Base-by-base conservation (phyloP, 2,329 filamentous ascomycete genomes). In the Ascochyta koolunga region DNA sequence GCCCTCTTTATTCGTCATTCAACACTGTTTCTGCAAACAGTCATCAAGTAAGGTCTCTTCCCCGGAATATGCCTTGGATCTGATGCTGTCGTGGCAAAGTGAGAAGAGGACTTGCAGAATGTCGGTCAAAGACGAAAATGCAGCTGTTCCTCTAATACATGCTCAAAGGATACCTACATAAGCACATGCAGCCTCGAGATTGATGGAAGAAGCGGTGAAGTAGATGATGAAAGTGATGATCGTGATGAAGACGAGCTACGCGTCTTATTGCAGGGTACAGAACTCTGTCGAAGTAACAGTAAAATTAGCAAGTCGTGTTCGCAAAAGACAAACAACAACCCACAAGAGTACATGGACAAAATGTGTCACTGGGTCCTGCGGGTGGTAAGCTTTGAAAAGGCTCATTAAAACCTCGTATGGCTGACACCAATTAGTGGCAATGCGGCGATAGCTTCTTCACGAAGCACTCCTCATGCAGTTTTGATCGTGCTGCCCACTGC, bases 361-460 rank as follows among this genome's bases (percentile, higher is more conserved):
- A 69, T 68, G 67, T 70, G 66, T 57, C 67, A 71, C 42, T 68
- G 65, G 65, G 38, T 50, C 3, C 41, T 67, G 19, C 56, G 50
- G 32, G 45, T 45, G 24, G 51, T 45, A 45, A 25, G 35, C 36
- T 15, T 41, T 24, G 10, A 27, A 37, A 31, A 29, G 36, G 35
- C 22, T 41, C 18, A 13, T 21, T 4, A 27, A 36, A 22, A 15
- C 13, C 19, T 31, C 25, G 36, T 10, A 29, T 45, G 42, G 32
- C 46, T 62, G 31, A 61, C 25, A 32, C 5, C 25, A 27, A 4
- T 27, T 35, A 70, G 67, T 68, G 64, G 67, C 42, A 59, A 29
- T 67, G 64, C 35, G 66, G 65, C 21, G 66, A 68, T 19, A 68
- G 62, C 50, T 63, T 59, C 51, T 69, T 66, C 53, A 70, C 64